Evolutionary conservation across 257 asterid species (phyloP), one percentile per base, ranked within the genome.

Genomic region (Henckelia pumila): DNA sequence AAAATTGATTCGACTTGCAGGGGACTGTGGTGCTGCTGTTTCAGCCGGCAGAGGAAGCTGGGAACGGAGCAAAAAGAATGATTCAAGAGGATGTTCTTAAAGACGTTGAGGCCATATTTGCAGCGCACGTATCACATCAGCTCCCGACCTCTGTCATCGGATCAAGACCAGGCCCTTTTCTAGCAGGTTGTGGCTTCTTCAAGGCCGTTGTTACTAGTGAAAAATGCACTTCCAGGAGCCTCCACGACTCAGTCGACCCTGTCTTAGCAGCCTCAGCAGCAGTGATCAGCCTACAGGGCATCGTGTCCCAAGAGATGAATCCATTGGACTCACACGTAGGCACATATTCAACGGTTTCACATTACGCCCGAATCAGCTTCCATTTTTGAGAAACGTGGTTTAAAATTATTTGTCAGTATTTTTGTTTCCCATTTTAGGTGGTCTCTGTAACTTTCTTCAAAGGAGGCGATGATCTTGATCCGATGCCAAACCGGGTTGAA

Each of bases 21-120:
- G 99, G 99, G 62, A 88, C 95, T 2, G 96, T 93, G 63, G 37
- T 90, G 56, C 80, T 93, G 66, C 64, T 90, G 25, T 93, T 93
- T 71, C 99, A 93, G 63, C 99, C 99, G 23, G 99, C 99, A 16
- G 97, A 93, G 64, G 99, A 93, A 78, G 96, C 96, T 13, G 99
- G 99, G 40, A 93, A 90, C 70, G 97, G 99, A 14, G 99, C 99
- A 24, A 88, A 87, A 56, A 80, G 76, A 73, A 93, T 90, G 97
- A 86, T 93, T 0, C 59, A 49, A 58, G 96, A 83, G 14, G 97
- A 95, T 28, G 99, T 88, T 26, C 68, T 93, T n/a, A 82, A 81
- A 77, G 72, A 79, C 17, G 89, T 90, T 4, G 97, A 90, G 67
- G 97, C 97, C 44, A 93, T 90, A 71, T 93, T 93, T 28, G 96